Evolutionary conservation across 2,329 filamentous ascomycete species (phyloP).

Genomic region (Hirsutella minnesotensis): DNA sequence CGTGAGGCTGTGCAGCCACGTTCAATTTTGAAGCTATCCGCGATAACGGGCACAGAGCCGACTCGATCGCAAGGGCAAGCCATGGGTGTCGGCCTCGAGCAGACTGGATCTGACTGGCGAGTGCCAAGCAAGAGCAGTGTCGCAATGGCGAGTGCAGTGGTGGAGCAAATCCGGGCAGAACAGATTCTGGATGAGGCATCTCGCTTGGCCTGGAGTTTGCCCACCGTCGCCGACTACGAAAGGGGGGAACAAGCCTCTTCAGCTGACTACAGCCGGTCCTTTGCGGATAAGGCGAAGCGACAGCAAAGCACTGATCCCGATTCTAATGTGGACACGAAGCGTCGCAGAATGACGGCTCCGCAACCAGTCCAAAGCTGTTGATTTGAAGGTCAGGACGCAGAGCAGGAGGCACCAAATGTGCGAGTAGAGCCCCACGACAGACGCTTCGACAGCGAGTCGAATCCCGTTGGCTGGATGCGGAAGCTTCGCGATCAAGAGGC

Average conservation of each 20-base stretch:
- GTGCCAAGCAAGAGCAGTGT: slow-evolving; percentile 6
- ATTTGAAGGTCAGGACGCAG: too few species aligned
- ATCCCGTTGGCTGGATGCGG: too few species aligned
- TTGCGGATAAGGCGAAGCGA: background rate
- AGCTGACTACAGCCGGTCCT: background rate
- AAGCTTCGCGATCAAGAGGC: too few species aligned
- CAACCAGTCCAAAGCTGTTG: too few species aligned
- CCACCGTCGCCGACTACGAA: slow-evolving; percentile 15
- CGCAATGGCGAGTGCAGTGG: slow-evolving; percentile 5
- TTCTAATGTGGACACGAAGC: slow-evolving; percentile 4
- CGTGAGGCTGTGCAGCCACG: slow-evolving; percentile 16
- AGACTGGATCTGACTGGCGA: slow-evolving; percentile 13
- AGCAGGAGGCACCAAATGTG: too few species aligned
- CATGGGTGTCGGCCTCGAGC: slow-evolving; percentile 5
- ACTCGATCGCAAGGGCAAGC: background rate
- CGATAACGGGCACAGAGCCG: slow-evolving; percentile 6
- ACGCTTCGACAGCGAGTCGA: too few species aligned
- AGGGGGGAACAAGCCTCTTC: slow-evolving; percentile 4
- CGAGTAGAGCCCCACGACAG: too few species aligned
- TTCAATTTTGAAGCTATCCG: slow-evolving; percentile 20
- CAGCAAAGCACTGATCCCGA: background rate
- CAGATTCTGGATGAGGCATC: slow-evolving; percentile 8
- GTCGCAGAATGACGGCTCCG: too few species aligned
- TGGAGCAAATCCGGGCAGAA: slow-evolving; percentile 16
- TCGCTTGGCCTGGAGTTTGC: slow-evolving; percentile 7